Conservation (phyloP, 805 yeast species). For the Lachancea waltii region DNA sequence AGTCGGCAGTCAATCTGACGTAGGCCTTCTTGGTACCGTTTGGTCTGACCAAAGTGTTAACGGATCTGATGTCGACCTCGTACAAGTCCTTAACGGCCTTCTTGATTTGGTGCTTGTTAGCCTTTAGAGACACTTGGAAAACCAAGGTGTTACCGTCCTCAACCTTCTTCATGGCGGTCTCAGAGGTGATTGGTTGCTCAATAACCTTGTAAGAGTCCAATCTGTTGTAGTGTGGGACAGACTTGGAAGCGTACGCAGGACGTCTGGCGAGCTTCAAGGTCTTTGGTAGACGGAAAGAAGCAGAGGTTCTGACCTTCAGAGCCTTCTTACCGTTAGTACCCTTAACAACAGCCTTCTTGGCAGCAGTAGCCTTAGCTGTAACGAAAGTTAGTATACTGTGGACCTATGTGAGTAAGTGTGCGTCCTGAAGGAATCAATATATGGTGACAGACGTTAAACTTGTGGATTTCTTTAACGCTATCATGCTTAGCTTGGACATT, state of each 20-base stretch:
- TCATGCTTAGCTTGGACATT: no score
- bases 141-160: conserved; percentile 99
- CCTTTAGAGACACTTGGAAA: conserved; percentile 93
- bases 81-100: conserved; percentile 96
- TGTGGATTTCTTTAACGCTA: neutral
- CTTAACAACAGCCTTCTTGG: conserved; percentile 97
- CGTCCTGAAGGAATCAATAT: no score
- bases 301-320: conserved; percentile 86
- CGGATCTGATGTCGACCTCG: conserved; percentile 89
- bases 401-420: no score
- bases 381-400: conserved; percentile 22
- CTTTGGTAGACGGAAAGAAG: conserved; percentile 97
- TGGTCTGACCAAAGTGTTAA: conserved; percentile 97
- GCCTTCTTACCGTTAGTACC: conserved; percentile 91
- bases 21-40: conserved; percentile 99
- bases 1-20: conserved; percentile 97
- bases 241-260: conserved; percentile 92
- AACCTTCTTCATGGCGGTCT: conserved; percentile 98
- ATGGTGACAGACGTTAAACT: no score
- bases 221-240: conserved; percentile 97
- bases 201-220: conserved; percentile 92
- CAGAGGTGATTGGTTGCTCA: conserved; percentile 92
- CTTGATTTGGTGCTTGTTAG: conserved; percentile 99
- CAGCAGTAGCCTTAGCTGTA: conserved; percentile 80
- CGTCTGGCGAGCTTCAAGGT: conserved; percentile 88